Evolutionary conservation across 1,284 basidiomycete genomes (phyloP).

Genomic region (Cystobasidium pallidum): DNA sequence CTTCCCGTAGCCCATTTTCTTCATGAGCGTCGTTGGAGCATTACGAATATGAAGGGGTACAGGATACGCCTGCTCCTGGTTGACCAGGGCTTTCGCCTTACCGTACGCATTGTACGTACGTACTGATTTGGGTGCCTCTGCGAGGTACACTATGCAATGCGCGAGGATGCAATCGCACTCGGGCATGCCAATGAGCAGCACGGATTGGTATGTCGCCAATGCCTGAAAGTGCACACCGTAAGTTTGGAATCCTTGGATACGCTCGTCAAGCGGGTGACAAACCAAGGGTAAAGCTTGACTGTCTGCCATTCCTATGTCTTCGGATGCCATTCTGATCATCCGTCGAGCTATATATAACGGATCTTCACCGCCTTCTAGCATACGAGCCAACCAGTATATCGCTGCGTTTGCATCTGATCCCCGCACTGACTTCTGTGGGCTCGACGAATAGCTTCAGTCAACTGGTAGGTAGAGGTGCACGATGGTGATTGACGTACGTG

Average conservation of each 20-base stretch:
- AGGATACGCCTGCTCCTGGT: constrained; percentile 62
- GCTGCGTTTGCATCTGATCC: constrained; percentile 78
- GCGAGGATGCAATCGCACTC: constrained; percentile 61
- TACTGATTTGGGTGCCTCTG: constrained; percentile 81
- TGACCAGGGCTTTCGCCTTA: constrained; percentile 54
- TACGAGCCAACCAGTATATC: constrained; percentile 83
- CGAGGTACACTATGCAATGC: constrained; percentile 78
- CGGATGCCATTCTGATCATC: constrained; percentile 57
- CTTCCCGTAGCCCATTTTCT: constrained; percentile 73
- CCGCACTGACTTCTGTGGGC: constrained; percentile 77
- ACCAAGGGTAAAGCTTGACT: constrained; percentile 57
- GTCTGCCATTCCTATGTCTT: constrained; percentile 56
- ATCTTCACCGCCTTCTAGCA: constrained; percentile 84
- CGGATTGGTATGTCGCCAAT: constrained; percentile 75
- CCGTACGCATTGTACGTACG: constrained; percentile 76
- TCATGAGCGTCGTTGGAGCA: constrained; percentile 81
- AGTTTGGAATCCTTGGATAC: too few species aligned
- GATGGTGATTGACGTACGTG: constrained; percentile 6
- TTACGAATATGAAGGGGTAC: constrained; percentile 82
- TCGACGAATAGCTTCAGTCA: neutral
- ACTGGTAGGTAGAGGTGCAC: neutral
- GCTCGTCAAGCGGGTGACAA: neutral
- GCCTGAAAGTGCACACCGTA: too few species aligned
- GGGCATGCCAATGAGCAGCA: constrained; percentile 81
- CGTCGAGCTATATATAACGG: constrained; percentile 61